Base-by-base conservation (phyloP, 1,139 yeast species). In the Hansenula anomala region DNA sequence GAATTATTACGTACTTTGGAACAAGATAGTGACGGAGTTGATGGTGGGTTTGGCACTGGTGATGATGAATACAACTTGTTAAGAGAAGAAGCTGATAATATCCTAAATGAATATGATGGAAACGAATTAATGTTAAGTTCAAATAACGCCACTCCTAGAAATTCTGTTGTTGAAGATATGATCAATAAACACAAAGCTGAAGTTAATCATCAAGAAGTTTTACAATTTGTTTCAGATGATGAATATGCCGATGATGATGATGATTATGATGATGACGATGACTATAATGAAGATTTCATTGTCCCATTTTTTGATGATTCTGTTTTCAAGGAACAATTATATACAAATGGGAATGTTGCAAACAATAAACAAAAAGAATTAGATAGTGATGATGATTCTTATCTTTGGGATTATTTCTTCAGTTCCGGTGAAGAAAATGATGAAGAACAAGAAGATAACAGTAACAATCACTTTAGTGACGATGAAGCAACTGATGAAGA, bases 401-500 rank as follows among this genome's bases (percentile, higher is more conserved):
- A 73, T 47, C 61, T 74, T 33, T 73, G 78, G 78, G 74, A 73
- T 55, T 74, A 74, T 52, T 74, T 74, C 44, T 73, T 73, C 56
- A 52, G 55, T 29, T 52, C 60, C 8, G 57, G 56, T n/a, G 57
- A 59, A 26, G 69, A 65, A 33, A 52, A 58, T 16, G 58, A 59
- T 28, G 63, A 60, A 26, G 67, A 62, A 37, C 64, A 55, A 31
- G 58, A 59, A 28, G 63, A 60, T 26, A 67, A 62, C 30, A 62
- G 58, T 28, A 65, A n/a, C n/a, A n/a, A 59, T 16, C 60, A 61
- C 19, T 61, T 60, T 30, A 54, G 59, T 30, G 69, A 66, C 47
- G 95, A 92, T 33, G 96, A 90, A 51, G 86, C 95, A 11, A 92
- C 97, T 0, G 98, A 92, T 60, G 95, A 87, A 45, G 97, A 92